Evolutionary conservation across 768 basidiomycete genomes (phyloP).

Genomic region (Pleurotus platypus): DNA sequence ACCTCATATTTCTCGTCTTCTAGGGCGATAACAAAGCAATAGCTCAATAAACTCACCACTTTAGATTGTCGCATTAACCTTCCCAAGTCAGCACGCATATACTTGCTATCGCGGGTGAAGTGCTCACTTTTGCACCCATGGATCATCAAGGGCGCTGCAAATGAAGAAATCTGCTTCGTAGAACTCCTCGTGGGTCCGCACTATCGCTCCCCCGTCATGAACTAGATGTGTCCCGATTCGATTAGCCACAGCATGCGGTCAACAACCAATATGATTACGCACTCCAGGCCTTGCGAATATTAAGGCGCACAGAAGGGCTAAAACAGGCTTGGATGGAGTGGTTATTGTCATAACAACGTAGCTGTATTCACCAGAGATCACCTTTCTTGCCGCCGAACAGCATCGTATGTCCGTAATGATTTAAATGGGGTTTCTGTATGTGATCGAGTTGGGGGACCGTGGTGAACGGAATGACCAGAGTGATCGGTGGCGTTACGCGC

Average conservation of each 20-base stretch:
- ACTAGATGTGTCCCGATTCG: neutral
- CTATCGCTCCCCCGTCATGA: conserved; percentile 7
- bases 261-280: neutral
- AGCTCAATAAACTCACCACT: neutral
- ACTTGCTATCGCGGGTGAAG: neutral
- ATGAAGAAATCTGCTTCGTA: conserved; percentile 7
- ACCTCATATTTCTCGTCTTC: neutral
- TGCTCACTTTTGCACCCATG: conserved; percentile 8
- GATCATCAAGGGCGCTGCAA: conserved; percentile 8
- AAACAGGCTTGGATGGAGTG: conserved; percentile 22
- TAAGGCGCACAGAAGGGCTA: conserved; percentile 11
- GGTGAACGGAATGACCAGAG: no score
- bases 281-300: conserved; percentile 9
- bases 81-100: neutral
- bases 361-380: neutral
- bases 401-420: neutral
- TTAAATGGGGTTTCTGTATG: no score
- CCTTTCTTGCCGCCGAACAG: neutral
- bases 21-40: neutral
- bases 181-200: conserved; percentile 8
- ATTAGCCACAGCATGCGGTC: no score
- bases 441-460: no score
- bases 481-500: no score
- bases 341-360: neutral
- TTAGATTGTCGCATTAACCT: conserved; percentile 2